Evolutionary conservation across 2,329 filamentous ascomycete genomes (phyloP).

Genomic region (Diaporthe eres): DNA sequence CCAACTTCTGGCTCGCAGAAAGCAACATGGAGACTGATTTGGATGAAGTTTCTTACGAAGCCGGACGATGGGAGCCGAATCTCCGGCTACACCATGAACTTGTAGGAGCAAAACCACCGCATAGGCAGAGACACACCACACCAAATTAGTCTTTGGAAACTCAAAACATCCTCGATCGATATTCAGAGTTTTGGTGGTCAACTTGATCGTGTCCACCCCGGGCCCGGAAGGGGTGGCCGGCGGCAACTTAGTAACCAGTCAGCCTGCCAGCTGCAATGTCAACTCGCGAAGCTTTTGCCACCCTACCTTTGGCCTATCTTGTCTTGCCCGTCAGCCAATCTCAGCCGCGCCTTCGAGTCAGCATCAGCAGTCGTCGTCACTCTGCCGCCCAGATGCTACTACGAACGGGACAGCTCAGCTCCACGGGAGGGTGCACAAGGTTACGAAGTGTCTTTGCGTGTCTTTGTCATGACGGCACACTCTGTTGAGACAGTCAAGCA

Average conservation of each 20-base stretch:
- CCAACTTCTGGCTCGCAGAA: background rate
- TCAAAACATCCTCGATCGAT: background rate
- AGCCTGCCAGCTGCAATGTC: slow-evolving; percentile 9
- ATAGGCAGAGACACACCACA: background rate
- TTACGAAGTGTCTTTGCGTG: slow-evolving; percentile 19
- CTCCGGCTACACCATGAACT: background rate
- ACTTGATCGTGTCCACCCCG: background rate
- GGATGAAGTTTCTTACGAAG: background rate
- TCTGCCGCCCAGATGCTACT: slow-evolving; percentile 7
- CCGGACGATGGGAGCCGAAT: background rate
- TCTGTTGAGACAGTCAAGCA: background rate
- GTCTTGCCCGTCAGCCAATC: slow-evolving; percentile 35
- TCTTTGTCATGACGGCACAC: slow-evolving; percentile 5
- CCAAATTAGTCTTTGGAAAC: background rate
- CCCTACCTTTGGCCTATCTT: slow-evolving; percentile 2
- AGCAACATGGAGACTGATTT: background rate
- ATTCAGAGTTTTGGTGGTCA: background rate
- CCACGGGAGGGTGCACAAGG: background rate
- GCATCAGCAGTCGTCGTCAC: slow-evolving; percentile 21
- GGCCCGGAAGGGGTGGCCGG: background rate
- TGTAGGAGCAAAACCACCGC: background rate
- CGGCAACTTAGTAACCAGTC: background rate
- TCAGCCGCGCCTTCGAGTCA: slow-evolving; percentile 30
- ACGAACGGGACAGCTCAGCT: background rate
- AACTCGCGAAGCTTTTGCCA: slow-evolving; percentile 34